Evolutionary conservation across 2,329 filamentous ascomycete species (phyloP).

Genomic region (Lecanosticta acicola): DNA sequence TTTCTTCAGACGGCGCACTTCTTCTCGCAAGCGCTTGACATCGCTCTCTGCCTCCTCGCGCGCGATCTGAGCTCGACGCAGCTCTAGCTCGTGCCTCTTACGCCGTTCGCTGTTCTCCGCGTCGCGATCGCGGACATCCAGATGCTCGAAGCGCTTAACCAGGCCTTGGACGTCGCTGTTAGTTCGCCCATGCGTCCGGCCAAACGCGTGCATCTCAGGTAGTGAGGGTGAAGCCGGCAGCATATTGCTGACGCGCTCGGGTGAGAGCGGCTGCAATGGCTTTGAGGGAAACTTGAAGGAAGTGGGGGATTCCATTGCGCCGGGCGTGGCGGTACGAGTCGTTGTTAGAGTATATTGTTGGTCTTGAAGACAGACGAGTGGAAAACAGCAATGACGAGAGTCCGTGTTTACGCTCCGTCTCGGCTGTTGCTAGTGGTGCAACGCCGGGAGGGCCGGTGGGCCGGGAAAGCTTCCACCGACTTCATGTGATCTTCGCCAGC

Average conservation of each 20-base stretch:
- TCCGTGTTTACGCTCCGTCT: background rate
- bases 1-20: slow-evolving; percentile 50
- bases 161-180: slow-evolving; percentile 54
- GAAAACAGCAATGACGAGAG: background rate
- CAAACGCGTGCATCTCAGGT: slow-evolving; percentile 27
- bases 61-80: slow-evolving; percentile 41
- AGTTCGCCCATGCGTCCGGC: slow-evolving; percentile 43
- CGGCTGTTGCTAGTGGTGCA: slow-evolving; percentile 1
- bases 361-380: background rate
- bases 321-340: background rate
- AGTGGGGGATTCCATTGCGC: slow-evolving; percentile 34
- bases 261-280: slow-evolving; percentile 57
- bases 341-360: background rate
- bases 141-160: slow-evolving; percentile 67
- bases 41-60: slow-evolving; percentile 66
- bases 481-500: too few species aligned
- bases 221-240: slow-evolving; percentile 30
- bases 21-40: slow-evolving; percentile 58
- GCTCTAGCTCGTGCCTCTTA: slow-evolving; percentile 39
- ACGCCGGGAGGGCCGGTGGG: background rate
- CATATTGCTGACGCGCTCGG: slow-evolving; percentile 55
- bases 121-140: slow-evolving; percentile 50
- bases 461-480: too few species aligned
- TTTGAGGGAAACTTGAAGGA: slow-evolving; percentile 51
- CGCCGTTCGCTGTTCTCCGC: slow-evolving; percentile 37